These are phyloP conservation scores for Escovopsis sp. DNA, from an alignment of 2,329 filamentous ascomycete species.

Conservation along the genomic window DNA sequence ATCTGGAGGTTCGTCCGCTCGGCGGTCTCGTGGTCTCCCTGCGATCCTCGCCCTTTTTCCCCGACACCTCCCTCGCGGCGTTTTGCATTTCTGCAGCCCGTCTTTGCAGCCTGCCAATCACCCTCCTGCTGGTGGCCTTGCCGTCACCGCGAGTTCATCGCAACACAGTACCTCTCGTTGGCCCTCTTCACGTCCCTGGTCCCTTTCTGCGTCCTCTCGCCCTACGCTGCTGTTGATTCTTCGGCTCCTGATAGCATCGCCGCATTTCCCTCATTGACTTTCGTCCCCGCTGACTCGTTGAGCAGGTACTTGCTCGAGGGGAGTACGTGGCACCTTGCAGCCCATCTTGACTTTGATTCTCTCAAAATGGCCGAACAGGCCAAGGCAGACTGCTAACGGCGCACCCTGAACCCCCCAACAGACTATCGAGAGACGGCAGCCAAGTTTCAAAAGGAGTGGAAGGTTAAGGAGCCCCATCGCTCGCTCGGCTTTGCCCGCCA, in stretches of 20 bases:
- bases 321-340: conserved; percentile 32
- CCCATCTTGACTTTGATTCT: neutral
- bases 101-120: conserved; percentile 2
- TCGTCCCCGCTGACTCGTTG: neutral
- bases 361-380: neutral
- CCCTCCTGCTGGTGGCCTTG: neutral
- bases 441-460: conserved; percentile 55
- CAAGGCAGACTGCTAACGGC: conserved; percentile 12
- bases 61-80: too few species aligned
- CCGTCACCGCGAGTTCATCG: neutral
- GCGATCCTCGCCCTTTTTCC: neutral
- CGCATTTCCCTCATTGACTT: too few species aligned
- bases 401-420: conserved; percentile 15
- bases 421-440: conserved; percentile 53
- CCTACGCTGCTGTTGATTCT: conserved; percentile 9
- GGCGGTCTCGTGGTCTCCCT: too few species aligned
- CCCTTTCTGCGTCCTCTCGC: conserved; percentile 1
- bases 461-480: conserved; percentile 44
- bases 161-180: conserved; percentile 1
- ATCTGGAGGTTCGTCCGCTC: conserved; percentile 47
- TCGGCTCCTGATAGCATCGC: neutral
- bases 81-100: conserved; percentile 8
- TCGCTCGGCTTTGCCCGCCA: conserved; percentile 48
- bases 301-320: conserved; percentile 45
- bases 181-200: neutral